A percentile compares a stretch with the other conserved stretches of the same genome.
phyloP scores from a whole-genome alignment of 768 basidiomycete species.

The Botryobasidium botryosum region DNA sequence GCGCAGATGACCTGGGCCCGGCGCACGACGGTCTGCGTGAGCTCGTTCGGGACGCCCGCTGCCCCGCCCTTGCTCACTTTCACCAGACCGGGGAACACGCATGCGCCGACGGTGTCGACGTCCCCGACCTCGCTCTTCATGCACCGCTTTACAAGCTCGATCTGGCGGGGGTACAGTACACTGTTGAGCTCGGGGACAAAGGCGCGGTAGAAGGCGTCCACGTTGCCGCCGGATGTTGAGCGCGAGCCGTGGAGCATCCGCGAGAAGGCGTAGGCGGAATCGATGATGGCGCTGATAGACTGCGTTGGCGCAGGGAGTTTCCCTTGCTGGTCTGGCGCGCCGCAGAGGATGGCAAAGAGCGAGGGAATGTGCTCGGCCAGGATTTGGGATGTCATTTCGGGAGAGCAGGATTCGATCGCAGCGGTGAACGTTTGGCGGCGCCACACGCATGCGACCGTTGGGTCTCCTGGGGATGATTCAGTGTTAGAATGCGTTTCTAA shows the following conservation, averaged over 20 bases:
- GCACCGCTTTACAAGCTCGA: conserved; percentile 75
- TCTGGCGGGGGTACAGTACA: conserved; percentile 54
- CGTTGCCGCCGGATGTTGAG: conserved; percentile 25
- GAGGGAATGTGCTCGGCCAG: conserved; percentile 55
- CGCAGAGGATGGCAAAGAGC: conserved; percentile 36
- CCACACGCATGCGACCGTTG: conserved; percentile 82
- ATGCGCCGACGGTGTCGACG: conserved; percentile 58
- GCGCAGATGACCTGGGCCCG: conserved; percentile 79
- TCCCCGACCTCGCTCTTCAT: conserved; percentile 59
- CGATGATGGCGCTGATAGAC: conserved; percentile 38
- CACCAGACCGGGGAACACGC: conserved; percentile 44
- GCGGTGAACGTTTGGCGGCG: conserved; percentile 79
- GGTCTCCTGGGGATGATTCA: conserved; percentile 38
- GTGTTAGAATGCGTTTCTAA: neutral
- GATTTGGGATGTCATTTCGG: conserved; percentile 49
- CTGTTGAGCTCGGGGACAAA: conserved; percentile 74
- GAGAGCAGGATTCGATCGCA: conserved; percentile 59
- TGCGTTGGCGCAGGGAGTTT: conserved; percentile 12
- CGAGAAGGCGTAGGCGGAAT: conserved; percentile 61
- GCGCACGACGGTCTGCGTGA: conserved; percentile 43
- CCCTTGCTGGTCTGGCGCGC: conserved; percentile 5
- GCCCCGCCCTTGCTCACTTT: conserved; percentile 18
- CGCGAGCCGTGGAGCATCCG: conserved; percentile 71
- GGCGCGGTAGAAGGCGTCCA: conserved; percentile 67
- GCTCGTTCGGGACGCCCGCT: conserved; percentile 33